These are phyloP conservation scores for Dryadomyces quercivorus DNA, from an alignment of 2,329 filamentous ascomycete species.

Conservation along the genomic window DNA sequence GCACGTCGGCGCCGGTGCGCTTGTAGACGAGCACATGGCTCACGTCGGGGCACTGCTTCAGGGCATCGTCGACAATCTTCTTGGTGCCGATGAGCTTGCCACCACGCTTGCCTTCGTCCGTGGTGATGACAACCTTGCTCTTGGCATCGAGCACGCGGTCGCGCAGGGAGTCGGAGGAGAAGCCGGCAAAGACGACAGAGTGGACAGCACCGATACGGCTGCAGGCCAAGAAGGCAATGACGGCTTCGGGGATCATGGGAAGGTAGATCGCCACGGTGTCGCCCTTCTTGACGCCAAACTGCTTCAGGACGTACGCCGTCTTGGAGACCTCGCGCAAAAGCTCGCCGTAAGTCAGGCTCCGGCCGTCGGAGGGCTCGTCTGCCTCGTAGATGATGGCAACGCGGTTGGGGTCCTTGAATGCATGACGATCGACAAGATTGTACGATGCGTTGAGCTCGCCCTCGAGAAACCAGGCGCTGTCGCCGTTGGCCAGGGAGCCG, in stretches of 20 bases:
- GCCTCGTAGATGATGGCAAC: slow-evolving; percentile 98
- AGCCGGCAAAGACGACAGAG: slow-evolving; percentile 95
- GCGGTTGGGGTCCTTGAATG: slow-evolving; percentile 85
- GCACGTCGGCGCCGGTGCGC: slow-evolving; percentile 85
- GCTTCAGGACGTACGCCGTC: slow-evolving; percentile 76
- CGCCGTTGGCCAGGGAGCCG: slow-evolving; percentile 65
- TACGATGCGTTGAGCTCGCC: slow-evolving; percentile 89
- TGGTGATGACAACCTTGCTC: slow-evolving; percentile 90
- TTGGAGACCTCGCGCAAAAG: slow-evolving; percentile 84
- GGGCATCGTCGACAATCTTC: slow-evolving; percentile 96
- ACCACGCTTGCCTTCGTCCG: slow-evolving; percentile 94
- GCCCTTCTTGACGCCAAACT: slow-evolving; percentile 93
- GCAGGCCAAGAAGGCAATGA: slow-evolving; percentile 85
- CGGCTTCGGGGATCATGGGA: slow-evolving; percentile 95
- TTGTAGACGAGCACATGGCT: slow-evolving; percentile 81
- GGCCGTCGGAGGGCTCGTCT: slow-evolving; percentile 77
- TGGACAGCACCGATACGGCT: slow-evolving; percentile 88
- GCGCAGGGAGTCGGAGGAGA: slow-evolving; percentile 89
- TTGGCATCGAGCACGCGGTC: slow-evolving; percentile 88
- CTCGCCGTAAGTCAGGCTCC: slow-evolving; percentile 85
- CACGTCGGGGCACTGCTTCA: slow-evolving; percentile 90
- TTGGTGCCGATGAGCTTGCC: slow-evolving; percentile 97
- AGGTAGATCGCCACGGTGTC: slow-evolving; percentile 96
- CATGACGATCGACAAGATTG: slow-evolving; percentile 95
- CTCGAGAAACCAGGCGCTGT: slow-evolving; percentile 90